Evolutionary conservation across 2,329 filamentous ascomycete species (phyloP).

Genomic region (Macrophomina tecta): DNA sequence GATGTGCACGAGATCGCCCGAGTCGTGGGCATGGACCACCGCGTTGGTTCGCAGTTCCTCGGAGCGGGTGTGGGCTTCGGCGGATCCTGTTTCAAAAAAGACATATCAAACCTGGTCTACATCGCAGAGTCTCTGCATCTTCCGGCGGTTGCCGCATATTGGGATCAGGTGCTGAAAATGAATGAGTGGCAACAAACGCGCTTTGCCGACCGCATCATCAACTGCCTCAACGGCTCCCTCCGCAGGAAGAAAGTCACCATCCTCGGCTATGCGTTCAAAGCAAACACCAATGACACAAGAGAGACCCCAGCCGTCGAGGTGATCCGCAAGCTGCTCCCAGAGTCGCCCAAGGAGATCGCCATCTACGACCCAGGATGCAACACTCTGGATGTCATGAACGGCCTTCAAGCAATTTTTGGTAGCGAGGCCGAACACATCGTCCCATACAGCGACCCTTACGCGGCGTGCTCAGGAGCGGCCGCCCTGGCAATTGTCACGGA

Average conservation of each 20-base stretch:
- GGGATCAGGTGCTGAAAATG: constrained; percentile 74
- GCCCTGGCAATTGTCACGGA: constrained; percentile 30
- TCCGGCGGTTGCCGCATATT: constrained; percentile 76
- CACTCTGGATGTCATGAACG: constrained; percentile 39
- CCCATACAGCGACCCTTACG: not conserved
- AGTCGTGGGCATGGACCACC: constrained; percentile 71
- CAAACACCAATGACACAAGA: constrained; percentile 76
- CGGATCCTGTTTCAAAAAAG: constrained; percentile 82
- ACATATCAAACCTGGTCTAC: constrained; percentile 75
- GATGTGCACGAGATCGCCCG: constrained; percentile 75
- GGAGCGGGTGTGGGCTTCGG: constrained; percentile 79
- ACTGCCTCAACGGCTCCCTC: constrained; percentile 71
- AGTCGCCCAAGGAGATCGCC: constrained; percentile 50
- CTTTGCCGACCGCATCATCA: constrained; percentile 70
- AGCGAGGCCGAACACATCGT: not conserved
- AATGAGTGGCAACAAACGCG: constrained; percentile 77
- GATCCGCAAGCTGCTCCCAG: constrained; percentile 68
- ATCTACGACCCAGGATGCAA: constrained; percentile 32
- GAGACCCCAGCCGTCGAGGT: constrained; percentile 74
- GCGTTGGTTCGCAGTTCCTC: constrained; percentile 76
- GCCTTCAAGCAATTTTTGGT: constrained; percentile 31
- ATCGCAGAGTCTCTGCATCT: constrained; percentile 73
- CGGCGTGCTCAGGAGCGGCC: not conserved
- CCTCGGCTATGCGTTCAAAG: constrained; percentile 81
- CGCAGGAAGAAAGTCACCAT: constrained; percentile 73